Evolutionary conservation across 257 asterid species (phyloP).

Genomic region (Jacaranda copaia): DNA sequence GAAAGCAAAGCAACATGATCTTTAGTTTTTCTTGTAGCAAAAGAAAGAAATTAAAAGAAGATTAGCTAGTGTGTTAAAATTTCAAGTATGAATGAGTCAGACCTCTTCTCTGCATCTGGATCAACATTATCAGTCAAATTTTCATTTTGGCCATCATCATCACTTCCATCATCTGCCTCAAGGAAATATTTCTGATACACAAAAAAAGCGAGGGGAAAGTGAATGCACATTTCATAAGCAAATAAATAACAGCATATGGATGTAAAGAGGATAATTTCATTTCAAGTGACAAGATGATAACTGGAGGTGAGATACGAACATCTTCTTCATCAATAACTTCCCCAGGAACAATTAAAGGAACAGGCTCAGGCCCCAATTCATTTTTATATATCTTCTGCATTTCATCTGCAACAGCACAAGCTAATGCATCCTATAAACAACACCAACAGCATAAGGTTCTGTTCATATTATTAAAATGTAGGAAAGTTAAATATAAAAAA

Average conservation of each 20-base stretch:
- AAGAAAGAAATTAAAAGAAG: neutral
- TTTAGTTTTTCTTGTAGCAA: slow-evolving; percentile 1
- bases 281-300: slow-evolving; percentile 28
- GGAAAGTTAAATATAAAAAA: slow-evolving; percentile 25
- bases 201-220: slow-evolving; percentile 12
- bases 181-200: slow-evolving; percentile 78
- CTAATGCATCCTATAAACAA: slow-evolving; percentile 80
- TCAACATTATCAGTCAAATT: slow-evolving; percentile 52
- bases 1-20: neutral
- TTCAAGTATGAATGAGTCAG: slow-evolving; percentile 13
- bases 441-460: slow-evolving; percentile 31
- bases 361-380: slow-evolving; percentile 88
- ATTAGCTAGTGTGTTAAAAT: neutral
- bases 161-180: slow-evolving; percentile 73
- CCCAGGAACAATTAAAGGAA: slow-evolving; percentile 78
- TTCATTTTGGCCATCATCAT: slow-evolving; percentile 60
- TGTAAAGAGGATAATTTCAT: slow-evolving; percentile 22
- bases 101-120: slow-evolving; percentile 74
- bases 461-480: slow-evolving; percentile 16
- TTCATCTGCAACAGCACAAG: slow-evolving; percentile 95
- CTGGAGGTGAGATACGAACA: slow-evolving; percentile 46
- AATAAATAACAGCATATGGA: slow-evolving; percentile 17
- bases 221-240: slow-evolving; percentile 17
- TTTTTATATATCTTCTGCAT: slow-evolving; percentile 82
- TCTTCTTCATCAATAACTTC: slow-evolving; percentile 80